Evolutionary conservation across 2,329 filamentous ascomycete species (phyloP), one percentile per base, ranked within the genome.

Genomic region (Fusarium devonianum): DNA sequence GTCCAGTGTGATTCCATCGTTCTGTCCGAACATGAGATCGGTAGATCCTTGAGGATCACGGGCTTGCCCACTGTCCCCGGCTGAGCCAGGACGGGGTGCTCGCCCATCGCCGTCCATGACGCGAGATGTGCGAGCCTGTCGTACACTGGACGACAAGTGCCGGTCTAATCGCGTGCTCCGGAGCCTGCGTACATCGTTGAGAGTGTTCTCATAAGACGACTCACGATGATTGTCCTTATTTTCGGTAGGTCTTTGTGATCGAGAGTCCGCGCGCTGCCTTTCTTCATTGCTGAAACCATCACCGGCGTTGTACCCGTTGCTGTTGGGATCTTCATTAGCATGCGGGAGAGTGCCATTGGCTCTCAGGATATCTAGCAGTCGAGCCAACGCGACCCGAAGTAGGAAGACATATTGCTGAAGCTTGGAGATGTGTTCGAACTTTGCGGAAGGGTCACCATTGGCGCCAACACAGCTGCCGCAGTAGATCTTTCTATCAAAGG

Each of bases 391-490:
- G 16, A 99, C 94, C 65, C 90, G 86, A 29, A 99, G 80, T 14
- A 99, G 78, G 71, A 97, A 97, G 5, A 97, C 87, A 68, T 96
- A 99, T 75, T 99, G 93, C 67, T 94, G 88, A 44, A 99, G 78
- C 70, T 95, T 92, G 13, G 90, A 90, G 26, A 97, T 84, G 53
- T 85, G 83, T 53, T 87, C 81, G 65, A 97, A 90, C 1, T 75
- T 65, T n/a, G 74, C 66, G 12, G 71, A 69, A 9, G 70, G 69
- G 10, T 86, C 85, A 7, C 80, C 77, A 39, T 78, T 77, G 60
- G 80, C 79, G 28, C 76, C 73, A 30, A 81, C 81, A 68, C 91
- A 96, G 36, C 76, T 79, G 44, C 71, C 79, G 74, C 94, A 97
- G 57, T 87, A 86, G 3, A 92, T 77, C 55, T 82, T 84, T 60